A percentile compares a stretch with the other conserved stretches of the same genome.
These are phyloP conservation scores for Suaeda aralocaspica DNA, from an alignment of 148 eudicot species.

Conservation along the genomic window DNA sequence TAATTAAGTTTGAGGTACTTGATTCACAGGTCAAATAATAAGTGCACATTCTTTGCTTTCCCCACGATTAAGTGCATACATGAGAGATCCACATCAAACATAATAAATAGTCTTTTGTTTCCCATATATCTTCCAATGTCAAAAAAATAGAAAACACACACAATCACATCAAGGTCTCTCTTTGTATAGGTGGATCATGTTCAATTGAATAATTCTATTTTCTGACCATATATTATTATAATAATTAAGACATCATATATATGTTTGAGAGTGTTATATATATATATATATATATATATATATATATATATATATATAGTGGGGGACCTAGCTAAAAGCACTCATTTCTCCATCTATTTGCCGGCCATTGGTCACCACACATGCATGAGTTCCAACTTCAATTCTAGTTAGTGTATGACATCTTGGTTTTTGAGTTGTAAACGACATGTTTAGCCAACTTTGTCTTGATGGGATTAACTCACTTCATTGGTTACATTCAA, in stretches of 20 bases:
- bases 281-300: not conserved
- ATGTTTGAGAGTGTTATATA: no score
- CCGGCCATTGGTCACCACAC: constrained; percentile 4
- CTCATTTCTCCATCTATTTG: constrained; percentile 18
- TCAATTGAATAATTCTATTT: constrained; percentile 16
- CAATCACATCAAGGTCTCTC: constrained; percentile 22
- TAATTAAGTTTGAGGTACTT: constrained; percentile 15
- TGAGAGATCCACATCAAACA: not conserved
- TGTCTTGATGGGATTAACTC: constrained; percentile 2
- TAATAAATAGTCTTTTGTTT: no score
- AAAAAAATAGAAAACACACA: no score
- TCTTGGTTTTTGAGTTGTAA: not conserved
- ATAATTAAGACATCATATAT: not conserved
- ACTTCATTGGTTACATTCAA: no score
- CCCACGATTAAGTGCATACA: constrained; percentile 13
- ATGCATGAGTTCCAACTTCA: not conserved
- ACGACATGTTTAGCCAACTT: constrained; percentile 8
- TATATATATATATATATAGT: not conserved
- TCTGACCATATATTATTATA: no score
- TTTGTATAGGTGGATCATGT: constrained; percentile 19
- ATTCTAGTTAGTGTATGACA: not conserved
- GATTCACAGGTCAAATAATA: constrained; percentile 15
- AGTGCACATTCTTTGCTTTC: constrained; percentile 16
- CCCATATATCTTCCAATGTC: no score
- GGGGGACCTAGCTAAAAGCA: not conserved